These are phyloP conservation scores for Cadophora sp. DNA, from an alignment of 2,329 filamentous ascomycete genomes.

Conservation along the genomic window DNA sequence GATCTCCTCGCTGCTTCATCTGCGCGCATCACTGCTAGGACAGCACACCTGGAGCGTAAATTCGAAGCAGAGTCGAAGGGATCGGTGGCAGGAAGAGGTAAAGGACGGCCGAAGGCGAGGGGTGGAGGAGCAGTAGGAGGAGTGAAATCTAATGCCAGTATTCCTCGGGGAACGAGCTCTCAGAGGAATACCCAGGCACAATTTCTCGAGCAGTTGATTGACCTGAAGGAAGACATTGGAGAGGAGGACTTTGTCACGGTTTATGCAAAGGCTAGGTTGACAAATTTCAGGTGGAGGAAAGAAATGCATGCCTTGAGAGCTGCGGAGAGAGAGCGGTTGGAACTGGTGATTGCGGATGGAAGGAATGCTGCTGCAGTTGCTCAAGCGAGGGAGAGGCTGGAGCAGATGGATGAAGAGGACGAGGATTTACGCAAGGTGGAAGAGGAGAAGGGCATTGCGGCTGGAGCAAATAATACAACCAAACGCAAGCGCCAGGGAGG, in stretches of 20 bases:
- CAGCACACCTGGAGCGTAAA: slow-evolving; percentile 60
- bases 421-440: slow-evolving; percentile 1
- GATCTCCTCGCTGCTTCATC: slow-evolving; percentile 76
- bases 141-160: slow-evolving; percentile 26
- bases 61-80: neutral
- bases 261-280: slow-evolving; percentile 50
- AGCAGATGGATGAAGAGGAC: slow-evolving; percentile 32
- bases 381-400: slow-evolving; percentile 29
- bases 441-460: slow-evolving; percentile 10
- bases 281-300: slow-evolving; percentile 35
- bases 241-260: slow-evolving; percentile 71
- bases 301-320: slow-evolving; percentile 29
- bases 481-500: slow-evolving; percentile 12
- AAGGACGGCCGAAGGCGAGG: slow-evolving; percentile 1
- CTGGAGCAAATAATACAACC: neutral
- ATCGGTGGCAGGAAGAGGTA: slow-evolving; percentile 31
- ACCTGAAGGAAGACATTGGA: slow-evolving; percentile 67
- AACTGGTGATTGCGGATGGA: slow-evolving; percentile 27
- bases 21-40: slow-evolving; percentile 72
- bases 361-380: slow-evolving; percentile 9
- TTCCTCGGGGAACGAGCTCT: slow-evolving; percentile 39
- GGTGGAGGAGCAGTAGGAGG: slow-evolving; percentile 3
- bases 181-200: slow-evolving; percentile 51
- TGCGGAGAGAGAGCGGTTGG: slow-evolving; percentile 30
- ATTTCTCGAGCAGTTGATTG: slow-evolving; percentile 71